Evolutionary conservation across 1,284 basidiomycete genomes (phyloP), one percentile per base, ranked within the genome.

Genomic region (Phellinidium pouzarii): DNA sequence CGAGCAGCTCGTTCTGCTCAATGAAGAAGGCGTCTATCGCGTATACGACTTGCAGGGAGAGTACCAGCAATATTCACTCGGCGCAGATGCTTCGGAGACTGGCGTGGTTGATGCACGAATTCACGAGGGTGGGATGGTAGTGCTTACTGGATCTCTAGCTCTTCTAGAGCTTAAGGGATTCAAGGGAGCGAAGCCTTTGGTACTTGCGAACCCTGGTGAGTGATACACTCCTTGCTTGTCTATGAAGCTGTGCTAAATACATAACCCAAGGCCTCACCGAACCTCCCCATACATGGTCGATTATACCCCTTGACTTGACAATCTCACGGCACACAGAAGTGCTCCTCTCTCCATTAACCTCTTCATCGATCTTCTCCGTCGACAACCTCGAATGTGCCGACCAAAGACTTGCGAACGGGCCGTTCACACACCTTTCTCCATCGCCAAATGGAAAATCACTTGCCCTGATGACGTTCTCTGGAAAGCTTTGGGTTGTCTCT

Each of bases 361-460:
- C 50, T 9, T 12, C 50, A 14, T 52, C 55, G 43, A 84, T 96
- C 48, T 70, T 87, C 60, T 83, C 80, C 1, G 80, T 95, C 22
- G 94, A 96, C 67, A 91, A 87, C 52, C 73, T 95, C 38, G 93
- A 95, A 63, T 79, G 76, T 46, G 72, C 90, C 3, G 93, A 97
- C 66, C 94, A 95, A 70, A 82, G 87, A n/a, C 71, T 97, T 12
- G 85, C 84, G 12, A 78, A 87, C 36, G 94, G 93, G 0, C 95
- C 96, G 1, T 98, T 97, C 68, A 79, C 78, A 0, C 84, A 88
- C 60, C 80, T 99, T 51, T 79, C 87, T 0, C 84, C 91, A 0
- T 96, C 94, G 0, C 94, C 94, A 0, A 95, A 95, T 61, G 94
- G 94, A 31, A 93, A 94, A 62, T 86, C 94, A 38, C 77, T 98